Conservation (phyloP, 164 flowering plant species). For the Hamamelis virginiana region DNA sequence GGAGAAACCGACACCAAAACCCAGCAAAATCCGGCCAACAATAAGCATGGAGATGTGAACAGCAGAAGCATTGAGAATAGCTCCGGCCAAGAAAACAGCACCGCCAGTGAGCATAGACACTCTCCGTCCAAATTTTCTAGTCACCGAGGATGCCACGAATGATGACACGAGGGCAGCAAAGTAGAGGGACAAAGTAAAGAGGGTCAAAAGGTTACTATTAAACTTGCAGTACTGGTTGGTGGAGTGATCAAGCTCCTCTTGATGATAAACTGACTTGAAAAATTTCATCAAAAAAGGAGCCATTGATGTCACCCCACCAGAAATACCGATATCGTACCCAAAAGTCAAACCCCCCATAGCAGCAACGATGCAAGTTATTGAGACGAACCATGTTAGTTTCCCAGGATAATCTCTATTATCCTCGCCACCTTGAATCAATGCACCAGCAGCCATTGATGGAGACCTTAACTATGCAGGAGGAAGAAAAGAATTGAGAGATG, state of each 20-base stretch:
- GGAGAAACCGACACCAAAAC: constrained; percentile 39
- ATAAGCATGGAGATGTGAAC: constrained; percentile 28
- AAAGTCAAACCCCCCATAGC: constrained; percentile 35
- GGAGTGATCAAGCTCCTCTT: not conserved
- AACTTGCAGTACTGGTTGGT: constrained; percentile 37
- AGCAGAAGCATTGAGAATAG: constrained; percentile 23
- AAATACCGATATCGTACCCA: constrained; percentile 35
- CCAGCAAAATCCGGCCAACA: constrained; percentile 34
- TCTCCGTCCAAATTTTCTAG: constrained; percentile 28
- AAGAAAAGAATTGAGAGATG: too few species aligned
- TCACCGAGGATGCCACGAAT: constrained; percentile 29
- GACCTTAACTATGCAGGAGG: too few species aligned
- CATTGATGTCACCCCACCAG: constrained; percentile 43
- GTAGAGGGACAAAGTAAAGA: constrained; percentile 39
- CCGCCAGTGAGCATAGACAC: constrained; percentile 32
- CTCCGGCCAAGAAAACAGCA: constrained; percentile 20
- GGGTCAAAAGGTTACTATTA: constrained; percentile 20
- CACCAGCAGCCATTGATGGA: too few species aligned
- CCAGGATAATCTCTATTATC: too few species aligned
- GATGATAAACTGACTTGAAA: constrained; percentile 27
- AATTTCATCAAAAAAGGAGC: constrained; percentile 28
- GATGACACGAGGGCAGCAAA: constrained; percentile 31
- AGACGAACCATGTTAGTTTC: too few species aligned
- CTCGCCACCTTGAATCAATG: too few species aligned
- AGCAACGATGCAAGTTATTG: constrained; percentile 19